A percentile compares a stretch with the other conserved stretches of the same genome.
phyloP scores from a whole-genome alignment of 495 filamentous ascomycete species.

The Cercophora newfieldiana region DNA sequence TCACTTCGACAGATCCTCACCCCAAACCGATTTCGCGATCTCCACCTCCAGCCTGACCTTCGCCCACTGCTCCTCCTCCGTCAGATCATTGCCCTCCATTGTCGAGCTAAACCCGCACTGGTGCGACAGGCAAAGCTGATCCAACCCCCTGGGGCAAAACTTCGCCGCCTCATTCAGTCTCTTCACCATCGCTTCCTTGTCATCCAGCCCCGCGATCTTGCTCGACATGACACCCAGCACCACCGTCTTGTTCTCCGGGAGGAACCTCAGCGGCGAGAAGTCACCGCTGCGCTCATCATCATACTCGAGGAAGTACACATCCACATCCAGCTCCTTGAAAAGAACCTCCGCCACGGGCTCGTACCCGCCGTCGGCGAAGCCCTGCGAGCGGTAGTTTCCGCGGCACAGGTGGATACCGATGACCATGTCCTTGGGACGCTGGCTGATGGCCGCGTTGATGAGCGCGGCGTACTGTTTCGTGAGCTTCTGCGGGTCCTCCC shows the following conservation, averaged over 20 bases:
- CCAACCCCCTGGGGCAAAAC: conserved; percentile 59
- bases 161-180: conserved; percentile 59
- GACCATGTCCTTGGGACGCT: conserved; percentile 60
- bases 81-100: conserved; percentile 61
- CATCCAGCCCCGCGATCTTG: conserved; percentile 62
- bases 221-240: conserved; percentile 67
- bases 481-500: conserved; percentile 54
- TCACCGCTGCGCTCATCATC: conserved; percentile 66
- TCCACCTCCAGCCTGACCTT: conserved; percentile 47
- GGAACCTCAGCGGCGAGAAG: conserved; percentile 62
- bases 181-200: conserved; percentile 60
- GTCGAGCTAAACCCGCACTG: conserved; percentile 71
- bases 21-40: conserved; percentile 52
- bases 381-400: conserved; percentile 59
- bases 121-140: conserved; percentile 63
- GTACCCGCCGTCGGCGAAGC: conserved; percentile 68
- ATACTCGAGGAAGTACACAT: conserved; percentile 70
- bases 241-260: conserved; percentile 65
- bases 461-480: conserved; percentile 61
- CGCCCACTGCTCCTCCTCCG: conserved; percentile 59
- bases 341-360: conserved; percentile 66
- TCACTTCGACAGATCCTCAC: conserved; percentile 43
- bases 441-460: conserved; percentile 61
- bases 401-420: conserved; percentile 67
- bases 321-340: conserved; percentile 63